A percentile compares a stretch with the other conserved stretches of the same genome.
These are phyloP conservation scores for Moringa oleifera DNA, from an alignment of 345 rosid genomes.

Conservation along the genomic window DNA sequence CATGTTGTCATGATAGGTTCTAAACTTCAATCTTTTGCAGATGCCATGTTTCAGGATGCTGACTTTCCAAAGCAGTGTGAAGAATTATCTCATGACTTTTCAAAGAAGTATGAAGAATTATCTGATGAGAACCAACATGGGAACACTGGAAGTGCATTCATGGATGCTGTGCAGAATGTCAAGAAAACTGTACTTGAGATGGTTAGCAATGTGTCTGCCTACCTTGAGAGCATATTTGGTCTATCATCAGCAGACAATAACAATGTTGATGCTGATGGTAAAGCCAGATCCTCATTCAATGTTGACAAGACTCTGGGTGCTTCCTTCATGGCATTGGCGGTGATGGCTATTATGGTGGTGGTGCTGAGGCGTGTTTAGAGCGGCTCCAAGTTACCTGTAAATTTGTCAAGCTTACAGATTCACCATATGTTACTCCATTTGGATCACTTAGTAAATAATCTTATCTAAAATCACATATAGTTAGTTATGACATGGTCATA, in stretches of 20 bases:
- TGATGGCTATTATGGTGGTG: conserved; percentile 55
- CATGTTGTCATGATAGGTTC: neutral
- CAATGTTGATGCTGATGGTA: conserved; percentile 24
- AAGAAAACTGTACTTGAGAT: conserved; percentile 44
- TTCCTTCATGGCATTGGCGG: conserved; percentile 52
- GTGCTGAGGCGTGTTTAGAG: conserved; percentile 49
- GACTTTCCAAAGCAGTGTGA: conserved; percentile 18
- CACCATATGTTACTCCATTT: neutral
- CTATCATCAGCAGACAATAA: conserved; percentile 22
- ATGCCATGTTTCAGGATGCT: conserved; percentile 16
- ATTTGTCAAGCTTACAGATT: conserved; percentile 31
- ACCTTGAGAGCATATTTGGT: conserved; percentile 44
- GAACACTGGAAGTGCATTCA: conserved; percentile 5
- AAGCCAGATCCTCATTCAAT: conserved; percentile 15
- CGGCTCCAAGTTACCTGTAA: neutral
- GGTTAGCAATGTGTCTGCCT: conserved; percentile 44
- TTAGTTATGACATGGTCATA: neutral
- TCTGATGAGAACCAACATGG: conserved; percentile 23
- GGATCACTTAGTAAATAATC: neutral
- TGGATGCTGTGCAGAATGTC: conserved; percentile 32
- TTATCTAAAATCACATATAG: too few relatives aligned
- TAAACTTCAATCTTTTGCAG: conserved; percentile 17
- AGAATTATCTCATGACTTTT: too few relatives aligned
- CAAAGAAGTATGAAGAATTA: conserved; percentile 17
- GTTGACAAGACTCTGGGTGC: conserved; percentile 33